Evolutionary conservation across 768 basidiomycete genomes (phyloP).

Genomic region (Auriscalpium vulgare): DNA sequence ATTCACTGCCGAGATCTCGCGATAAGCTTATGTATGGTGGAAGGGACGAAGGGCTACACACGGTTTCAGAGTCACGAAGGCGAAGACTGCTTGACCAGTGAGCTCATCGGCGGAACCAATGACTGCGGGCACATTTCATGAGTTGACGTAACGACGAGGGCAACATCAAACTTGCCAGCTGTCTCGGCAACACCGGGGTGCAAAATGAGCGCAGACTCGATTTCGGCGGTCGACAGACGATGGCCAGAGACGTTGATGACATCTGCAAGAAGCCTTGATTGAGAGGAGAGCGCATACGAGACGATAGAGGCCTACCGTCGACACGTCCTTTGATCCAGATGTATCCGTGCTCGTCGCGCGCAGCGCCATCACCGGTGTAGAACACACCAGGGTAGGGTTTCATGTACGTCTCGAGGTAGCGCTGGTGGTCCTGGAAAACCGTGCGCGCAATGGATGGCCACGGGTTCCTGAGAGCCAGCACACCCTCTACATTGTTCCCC

Average conservation of each 20-base stretch:
- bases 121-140: slow-evolving; percentile 29
- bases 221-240: slow-evolving; percentile 93
- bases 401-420: slow-evolving; percentile 76
- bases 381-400: slow-evolving; percentile 84
- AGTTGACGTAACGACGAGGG: background rate
- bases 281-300: background rate
- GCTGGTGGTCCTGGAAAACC: slow-evolving; percentile 86
- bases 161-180: slow-evolving; percentile 39
- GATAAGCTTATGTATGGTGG: background rate
- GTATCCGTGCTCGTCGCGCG: slow-evolving; percentile 91
- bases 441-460: slow-evolving; percentile 97
- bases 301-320: slow-evolving; percentile 52
- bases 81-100: slow-evolving; percentile 89
- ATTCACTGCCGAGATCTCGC: slow-evolving; percentile 45
- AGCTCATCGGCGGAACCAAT: slow-evolving; percentile 82
- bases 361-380: slow-evolving; percentile 97
- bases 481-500: slow-evolving; percentile 86
- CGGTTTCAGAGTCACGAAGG: slow-evolving; percentile 95
- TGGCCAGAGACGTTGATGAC: slow-evolving; percentile 99
- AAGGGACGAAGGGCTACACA: slow-evolving; percentile 29
- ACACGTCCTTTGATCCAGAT: slow-evolving; percentile 98
- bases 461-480: slow-evolving; percentile 75
- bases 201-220: slow-evolving; percentile 91
- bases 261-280: slow-evolving; percentile 35
- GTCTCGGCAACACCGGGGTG: slow-evolving; percentile 96